Percentiles rank a stretch among this genome's conserved stretches.
These are phyloP conservation scores for Aspergillus taichungensis DNA, from an alignment of 495 filamentous ascomycete genomes.

Conservation along the genomic window DNA sequence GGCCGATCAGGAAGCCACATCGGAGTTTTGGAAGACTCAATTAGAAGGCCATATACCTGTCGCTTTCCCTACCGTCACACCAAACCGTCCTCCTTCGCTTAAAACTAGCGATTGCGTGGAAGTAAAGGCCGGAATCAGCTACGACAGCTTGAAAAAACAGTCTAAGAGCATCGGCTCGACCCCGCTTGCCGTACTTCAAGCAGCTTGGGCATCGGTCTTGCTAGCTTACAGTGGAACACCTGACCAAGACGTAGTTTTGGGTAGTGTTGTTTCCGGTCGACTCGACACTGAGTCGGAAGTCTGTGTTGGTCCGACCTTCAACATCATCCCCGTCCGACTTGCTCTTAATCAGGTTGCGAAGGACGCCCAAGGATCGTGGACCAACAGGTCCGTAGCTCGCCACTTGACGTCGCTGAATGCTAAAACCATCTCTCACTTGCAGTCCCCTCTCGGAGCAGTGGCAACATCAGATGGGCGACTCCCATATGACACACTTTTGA, in stretches of 20 bases:
- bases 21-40: constrained; percentile 52
- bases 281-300: constrained; percentile 49
- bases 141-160: constrained; percentile 10
- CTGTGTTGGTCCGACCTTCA: constrained; percentile 66
- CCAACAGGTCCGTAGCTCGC: constrained; percentile 12
- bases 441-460: constrained; percentile 13
- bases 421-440: constrained; percentile 12
- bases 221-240: constrained; percentile 27
- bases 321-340: constrained; percentile 55
- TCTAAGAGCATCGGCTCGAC: constrained; percentile 45
- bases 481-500: constrained; percentile 16
- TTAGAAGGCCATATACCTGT: constrained; percentile 24
- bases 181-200: constrained; percentile 61
- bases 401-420: constrained; percentile 14
- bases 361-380: constrained; percentile 1
- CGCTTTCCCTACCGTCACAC: constrained; percentile 15
- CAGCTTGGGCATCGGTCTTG: constrained; percentile 56
- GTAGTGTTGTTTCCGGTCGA: constrained; percentile 62
- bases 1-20: constrained; percentile 33
- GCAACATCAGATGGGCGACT: constrained; percentile 8
- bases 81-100: constrained; percentile 5
- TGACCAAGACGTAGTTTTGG: constrained; percentile 33
- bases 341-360: constrained; percentile 6
- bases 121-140: constrained; percentile 7
- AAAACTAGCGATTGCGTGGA: constrained; percentile 12